Evolutionary conservation across 352 stramenopile species (phyloP).

Genomic region (Blastocystis sp.): DNA sequence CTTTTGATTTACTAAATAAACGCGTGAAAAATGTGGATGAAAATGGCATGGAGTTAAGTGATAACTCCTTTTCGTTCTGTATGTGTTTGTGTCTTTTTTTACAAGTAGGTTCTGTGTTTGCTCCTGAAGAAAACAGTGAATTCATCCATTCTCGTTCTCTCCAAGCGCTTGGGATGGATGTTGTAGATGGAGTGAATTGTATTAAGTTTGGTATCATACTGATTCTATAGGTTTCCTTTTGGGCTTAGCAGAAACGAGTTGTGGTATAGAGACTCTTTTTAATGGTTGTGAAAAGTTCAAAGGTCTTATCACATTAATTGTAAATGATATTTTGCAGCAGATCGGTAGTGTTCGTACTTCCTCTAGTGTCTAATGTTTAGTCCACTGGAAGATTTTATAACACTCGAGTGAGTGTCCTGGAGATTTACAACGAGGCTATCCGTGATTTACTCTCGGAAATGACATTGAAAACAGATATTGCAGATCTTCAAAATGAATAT

Average conservation of each 20-base stretch:
- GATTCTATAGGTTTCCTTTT: constrained; percentile 13
- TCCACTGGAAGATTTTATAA: constrained; percentile 17
- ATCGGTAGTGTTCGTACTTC: neutral
- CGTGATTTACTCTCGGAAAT: constrained; percentile 41
- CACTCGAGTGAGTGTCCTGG: constrained; percentile 3
- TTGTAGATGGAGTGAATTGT: constrained; percentile 43
- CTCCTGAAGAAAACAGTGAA: neutral
- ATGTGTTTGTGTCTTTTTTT: neutral
- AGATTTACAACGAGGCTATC: constrained; percentile 22
- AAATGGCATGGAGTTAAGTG: neutral
- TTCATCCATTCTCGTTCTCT: neutral
- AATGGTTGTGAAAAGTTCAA: constrained; percentile 6
- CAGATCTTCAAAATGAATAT: neutral
- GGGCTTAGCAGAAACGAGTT: constrained; percentile 39
- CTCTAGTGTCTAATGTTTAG: neutral
- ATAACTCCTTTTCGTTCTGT: neutral
- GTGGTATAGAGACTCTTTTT: constrained; percentile 35
- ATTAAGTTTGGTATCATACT: neutral
- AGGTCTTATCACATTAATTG: constrained; percentile 5
- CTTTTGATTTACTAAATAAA: neutral
- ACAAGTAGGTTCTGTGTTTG: constrained; percentile 22
- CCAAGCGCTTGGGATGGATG: neutral
- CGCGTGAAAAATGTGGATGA: neutral
- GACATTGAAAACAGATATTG: neutral
- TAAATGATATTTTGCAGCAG: neutral